Base-by-base conservation (phyloP, 2,329 filamentous ascomycete genomes). In the Sphaerostilbella broomeana region DNA sequence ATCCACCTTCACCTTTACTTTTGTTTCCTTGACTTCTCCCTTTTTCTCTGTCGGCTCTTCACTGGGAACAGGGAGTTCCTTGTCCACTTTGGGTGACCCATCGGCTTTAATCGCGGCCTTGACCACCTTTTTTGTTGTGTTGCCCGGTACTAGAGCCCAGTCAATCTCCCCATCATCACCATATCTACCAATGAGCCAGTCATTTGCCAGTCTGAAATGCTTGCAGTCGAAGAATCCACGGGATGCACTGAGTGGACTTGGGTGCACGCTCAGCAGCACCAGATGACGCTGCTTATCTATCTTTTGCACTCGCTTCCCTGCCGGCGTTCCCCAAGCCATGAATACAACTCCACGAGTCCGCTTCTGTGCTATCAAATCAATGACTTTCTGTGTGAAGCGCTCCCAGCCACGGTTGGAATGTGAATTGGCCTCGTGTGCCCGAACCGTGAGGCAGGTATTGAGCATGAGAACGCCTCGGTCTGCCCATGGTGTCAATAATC, bases 401-500 rank as follows among this genome's bases (percentile, higher is more conserved):
- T 98, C 92, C 92, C 92, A 98, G 12, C 92, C 92, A 47, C 81
- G 81, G 53, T 84, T 83, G 3, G 84, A 70, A 62, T 98, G 92
- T 19, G 79, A 86, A 59, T 92, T 90, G 32, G 92, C 81, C 51
- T 94, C 79, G 57, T 94, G 85, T 1, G 86, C 86, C 17, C 87
- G 84, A 13, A 98, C 92, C 0, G 92, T 98, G 40, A 98, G 70
- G 60, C 88, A 95, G 1, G 92, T 94, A 61, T 98, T 98, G 49
- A 98, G 75, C 65, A 98, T 74, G 28, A 98, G 73, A 5, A 98
- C 89, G 34, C 92, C 92, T 35, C 84, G 82, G 51, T 95, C 84
- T 1, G 92, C 90, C 92, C 92, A 98, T 0, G 89, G 86, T 0
- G 82, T 95, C 15, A 98, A 73, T 0, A 94, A 75, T 9, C 92